These are phyloP conservation scores for Danielozyma ontarioensis DNA, from an alignment of 805 yeast species.

Conservation along the genomic window DNA sequence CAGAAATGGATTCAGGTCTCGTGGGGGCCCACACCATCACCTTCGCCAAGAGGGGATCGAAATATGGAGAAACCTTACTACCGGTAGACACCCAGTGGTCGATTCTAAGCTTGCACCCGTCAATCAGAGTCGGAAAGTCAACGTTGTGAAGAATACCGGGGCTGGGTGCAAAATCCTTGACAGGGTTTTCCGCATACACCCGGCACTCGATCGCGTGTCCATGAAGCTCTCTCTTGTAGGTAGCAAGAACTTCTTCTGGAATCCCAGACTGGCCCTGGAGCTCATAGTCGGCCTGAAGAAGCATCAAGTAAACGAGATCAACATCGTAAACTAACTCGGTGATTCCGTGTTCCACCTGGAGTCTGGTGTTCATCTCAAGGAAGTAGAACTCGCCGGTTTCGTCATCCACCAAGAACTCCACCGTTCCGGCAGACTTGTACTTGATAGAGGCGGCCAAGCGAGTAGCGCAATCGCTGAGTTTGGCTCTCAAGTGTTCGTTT, in stretches of 20 bases:
- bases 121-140: slow-evolving; percentile 3
- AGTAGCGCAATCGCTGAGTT: slow-evolving; percentile 12
- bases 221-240: slow-evolving; percentile 6
- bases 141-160: slow-evolving; percentile 20
- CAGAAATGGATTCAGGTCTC: slow-evolving; percentile 10
- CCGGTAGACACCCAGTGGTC: slow-evolving; percentile 23
- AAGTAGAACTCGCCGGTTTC: slow-evolving; percentile 16
- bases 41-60: slow-evolving; percentile 24
- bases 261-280: slow-evolving; percentile 10
- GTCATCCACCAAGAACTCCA: slow-evolving; percentile 21
- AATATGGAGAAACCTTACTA: slow-evolving; percentile 20
- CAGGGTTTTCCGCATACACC: slow-evolving; percentile 21
- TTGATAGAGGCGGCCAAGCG: slow-evolving; percentile 14
- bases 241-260: slow-evolving; percentile 10
- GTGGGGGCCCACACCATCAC: slow-evolving; percentile 18
- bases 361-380: slow-evolving; percentile 22
- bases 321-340: slow-evolving; percentile 18
- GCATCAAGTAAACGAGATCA: slow-evolving; percentile 18
- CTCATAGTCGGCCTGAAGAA: slow-evolving; percentile 20
- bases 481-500: slow-evolving; percentile 8
- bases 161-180: slow-evolving; percentile 18
- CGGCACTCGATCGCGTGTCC: slow-evolving; percentile 24
- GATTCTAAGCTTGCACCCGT: slow-evolving; percentile 10
- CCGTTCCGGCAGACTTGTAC: slow-evolving; percentile 24
- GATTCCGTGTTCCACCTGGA: slow-evolving; percentile 25